Evolutionary conservation across 352 stramenopile genomes (phyloP).

Genomic region (Globisporangium iwayamae): DNA sequence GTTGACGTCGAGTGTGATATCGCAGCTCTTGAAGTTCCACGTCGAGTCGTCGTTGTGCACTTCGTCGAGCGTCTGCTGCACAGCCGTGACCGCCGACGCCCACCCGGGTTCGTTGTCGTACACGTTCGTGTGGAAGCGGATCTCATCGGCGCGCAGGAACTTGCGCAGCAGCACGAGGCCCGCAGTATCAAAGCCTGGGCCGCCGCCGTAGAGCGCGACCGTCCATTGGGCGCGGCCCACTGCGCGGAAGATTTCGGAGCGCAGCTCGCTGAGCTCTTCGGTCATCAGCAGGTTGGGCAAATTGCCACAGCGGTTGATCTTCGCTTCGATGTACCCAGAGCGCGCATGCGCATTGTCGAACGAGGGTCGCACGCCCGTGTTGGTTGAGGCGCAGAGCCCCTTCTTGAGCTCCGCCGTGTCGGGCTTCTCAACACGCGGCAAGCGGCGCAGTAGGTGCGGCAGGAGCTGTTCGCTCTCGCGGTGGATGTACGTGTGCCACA

Average conservation of each 20-base stretch:
- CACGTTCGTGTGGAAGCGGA: conserved; percentile 47
- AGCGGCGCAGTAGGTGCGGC: conserved; percentile 25
- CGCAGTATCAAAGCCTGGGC: conserved; percentile 51
- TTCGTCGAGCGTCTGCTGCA: conserved; percentile 27
- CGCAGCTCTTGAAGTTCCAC: conserved; percentile 47
- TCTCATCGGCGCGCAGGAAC: conserved; percentile 43
- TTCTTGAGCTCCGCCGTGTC: conserved; percentile 57
- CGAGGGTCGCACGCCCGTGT: conserved; percentile 57
- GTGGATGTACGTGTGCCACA: conserved; percentile 56
- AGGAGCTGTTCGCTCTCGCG: conserved; percentile 32
- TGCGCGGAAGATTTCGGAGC: conserved; percentile 46
- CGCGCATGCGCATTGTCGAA: conserved; percentile 55
- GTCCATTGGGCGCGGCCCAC: not conserved
- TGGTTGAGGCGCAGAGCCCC: conserved; percentile 57
- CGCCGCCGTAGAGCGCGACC: conserved; percentile 58
- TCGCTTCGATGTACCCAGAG: conserved; percentile 59
- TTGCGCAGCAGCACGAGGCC: conserved; percentile 53
- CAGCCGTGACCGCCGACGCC: conserved; percentile 34
- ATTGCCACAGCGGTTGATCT: conserved; percentile 73
- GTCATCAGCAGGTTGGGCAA: conserved; percentile 57
- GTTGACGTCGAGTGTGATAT: conserved; percentile 52
- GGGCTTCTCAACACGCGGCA: conserved; percentile 28
- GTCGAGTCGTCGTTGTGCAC: conserved; percentile 20
- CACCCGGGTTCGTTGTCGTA: conserved; percentile 75
- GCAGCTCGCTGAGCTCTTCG: conserved; percentile 39